Evolutionary conservation across 768 basidiomycete genomes (phyloP).

Genomic region (Pholiota conissans): DNA sequence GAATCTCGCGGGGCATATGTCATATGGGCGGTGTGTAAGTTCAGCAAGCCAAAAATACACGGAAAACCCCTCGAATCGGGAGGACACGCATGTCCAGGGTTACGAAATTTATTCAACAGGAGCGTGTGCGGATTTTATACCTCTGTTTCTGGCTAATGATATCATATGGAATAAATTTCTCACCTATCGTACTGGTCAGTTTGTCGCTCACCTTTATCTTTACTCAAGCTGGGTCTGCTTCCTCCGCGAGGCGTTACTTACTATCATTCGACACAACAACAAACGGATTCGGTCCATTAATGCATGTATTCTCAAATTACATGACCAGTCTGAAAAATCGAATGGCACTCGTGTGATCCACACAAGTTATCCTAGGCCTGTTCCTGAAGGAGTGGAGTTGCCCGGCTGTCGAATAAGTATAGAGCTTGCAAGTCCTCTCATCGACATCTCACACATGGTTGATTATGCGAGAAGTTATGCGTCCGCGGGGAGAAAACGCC

Average conservation of each 20-base stretch:
- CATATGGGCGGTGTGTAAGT: too few relatives aligned
- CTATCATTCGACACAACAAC: background rate
- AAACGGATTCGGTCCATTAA: background rate
- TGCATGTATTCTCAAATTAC: background rate
- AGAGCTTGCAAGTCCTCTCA: background rate
- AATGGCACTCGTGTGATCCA: background rate
- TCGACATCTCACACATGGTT: background rate
- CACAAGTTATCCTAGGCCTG: background rate
- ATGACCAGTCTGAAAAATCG: too few relatives aligned
- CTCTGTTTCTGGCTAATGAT: background rate
- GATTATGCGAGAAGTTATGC: background rate
- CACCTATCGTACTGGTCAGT: background rate
- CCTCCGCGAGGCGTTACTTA: background rate
- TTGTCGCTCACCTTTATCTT: too few relatives aligned
- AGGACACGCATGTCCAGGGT: background rate
- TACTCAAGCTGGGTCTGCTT: background rate
- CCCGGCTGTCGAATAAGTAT: background rate
- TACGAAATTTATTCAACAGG: background rate
- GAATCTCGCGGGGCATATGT: background rate
- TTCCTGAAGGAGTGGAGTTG: background rate
- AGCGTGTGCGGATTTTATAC: background rate
- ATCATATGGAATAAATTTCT: background rate
- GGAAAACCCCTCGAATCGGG: background rate
- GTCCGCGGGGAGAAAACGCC: background rate
- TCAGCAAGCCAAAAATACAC: background rate